Evolutionary conservation across 2,329 filamentous ascomycete species (phyloP).

Genomic region (Apiospora hydei): DNA sequence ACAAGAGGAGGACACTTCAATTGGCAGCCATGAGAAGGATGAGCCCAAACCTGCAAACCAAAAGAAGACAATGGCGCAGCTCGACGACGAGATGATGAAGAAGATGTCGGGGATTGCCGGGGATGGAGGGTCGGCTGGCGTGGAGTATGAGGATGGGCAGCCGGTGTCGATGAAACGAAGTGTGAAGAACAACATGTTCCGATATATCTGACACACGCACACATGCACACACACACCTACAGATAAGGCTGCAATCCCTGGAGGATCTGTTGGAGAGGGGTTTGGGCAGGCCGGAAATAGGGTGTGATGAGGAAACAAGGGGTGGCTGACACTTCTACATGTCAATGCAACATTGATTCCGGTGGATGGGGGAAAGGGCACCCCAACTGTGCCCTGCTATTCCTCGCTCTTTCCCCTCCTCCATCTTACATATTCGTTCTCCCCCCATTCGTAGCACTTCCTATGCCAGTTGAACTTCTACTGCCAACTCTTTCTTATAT

Average conservation of each 20-base stretch:
- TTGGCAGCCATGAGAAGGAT: neutral
- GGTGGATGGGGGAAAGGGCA: too few relatives aligned
- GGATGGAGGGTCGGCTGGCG: constrained; percentile 72
- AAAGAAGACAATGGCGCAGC: constrained; percentile 65
- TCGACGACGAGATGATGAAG: constrained; percentile 70
- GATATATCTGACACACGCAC: constrained; percentile 61
- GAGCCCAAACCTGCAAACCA: constrained; percentile 23
- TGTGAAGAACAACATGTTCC: constrained; percentile 80
- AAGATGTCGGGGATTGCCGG: constrained; percentile 73
- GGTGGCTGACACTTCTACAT: too few relatives aligned
- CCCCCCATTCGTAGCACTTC: too few relatives aligned
- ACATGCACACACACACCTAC: too few relatives aligned
- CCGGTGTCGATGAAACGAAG: constrained; percentile 76
- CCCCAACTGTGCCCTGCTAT: too few relatives aligned
- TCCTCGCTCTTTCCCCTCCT: too few relatives aligned
- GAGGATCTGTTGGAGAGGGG: too few relatives aligned
- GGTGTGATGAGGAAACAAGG: neutral
- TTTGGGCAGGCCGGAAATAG: too few relatives aligned
- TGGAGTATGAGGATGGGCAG: constrained; percentile 79
- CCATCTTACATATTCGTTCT: too few relatives aligned
- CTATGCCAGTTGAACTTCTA: too few relatives aligned
- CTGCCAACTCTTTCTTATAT: neutral
- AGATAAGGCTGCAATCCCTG: neutral
- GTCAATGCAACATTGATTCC: too few relatives aligned
- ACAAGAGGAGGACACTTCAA: neutral